Conservation (phyloP, 176 grass and related monocot species). For the Ensete glaucum region DNA sequence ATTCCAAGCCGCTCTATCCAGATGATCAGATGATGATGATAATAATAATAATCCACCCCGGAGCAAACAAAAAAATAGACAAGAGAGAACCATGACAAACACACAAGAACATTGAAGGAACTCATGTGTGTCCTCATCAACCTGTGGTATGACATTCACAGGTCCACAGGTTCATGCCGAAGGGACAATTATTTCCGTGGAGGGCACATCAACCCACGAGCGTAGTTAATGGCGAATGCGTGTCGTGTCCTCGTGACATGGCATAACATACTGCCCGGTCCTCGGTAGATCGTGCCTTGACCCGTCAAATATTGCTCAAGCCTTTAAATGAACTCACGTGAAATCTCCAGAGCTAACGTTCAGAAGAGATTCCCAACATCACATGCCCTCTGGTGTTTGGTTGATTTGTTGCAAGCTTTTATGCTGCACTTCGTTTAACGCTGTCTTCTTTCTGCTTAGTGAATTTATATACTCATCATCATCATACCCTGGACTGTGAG, state of each 20-base stretch:
- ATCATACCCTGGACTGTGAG: too few relatives aligned
- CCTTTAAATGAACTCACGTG: background rate
- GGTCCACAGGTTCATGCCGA: too few relatives aligned
- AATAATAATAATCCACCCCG: too few relatives aligned
- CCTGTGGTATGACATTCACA: too few relatives aligned
- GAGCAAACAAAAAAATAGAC: too few relatives aligned
- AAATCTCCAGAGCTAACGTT: background rate
- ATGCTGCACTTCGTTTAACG: background rate
- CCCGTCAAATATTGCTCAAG: background rate
- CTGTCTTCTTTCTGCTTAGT: background rate
- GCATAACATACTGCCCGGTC: background rate
- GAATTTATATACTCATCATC: background rate
- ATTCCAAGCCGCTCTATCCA: background rate
- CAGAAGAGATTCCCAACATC: constrained; percentile 4
- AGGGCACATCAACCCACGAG: too few relatives aligned
- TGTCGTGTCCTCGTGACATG: background rate
- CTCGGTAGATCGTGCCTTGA: background rate
- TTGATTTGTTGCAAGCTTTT: background rate
- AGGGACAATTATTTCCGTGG: too few relatives aligned
- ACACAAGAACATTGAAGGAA: too few relatives aligned
- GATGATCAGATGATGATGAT: background rate
- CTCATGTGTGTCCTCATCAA: too few relatives aligned
- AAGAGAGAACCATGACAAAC: too few relatives aligned
- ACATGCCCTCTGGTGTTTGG: constrained; percentile 1
- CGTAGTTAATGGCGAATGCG: too few relatives aligned